Conservation (phyloP, 139 green algal species). For the Coelastrella sp. region DNA sequence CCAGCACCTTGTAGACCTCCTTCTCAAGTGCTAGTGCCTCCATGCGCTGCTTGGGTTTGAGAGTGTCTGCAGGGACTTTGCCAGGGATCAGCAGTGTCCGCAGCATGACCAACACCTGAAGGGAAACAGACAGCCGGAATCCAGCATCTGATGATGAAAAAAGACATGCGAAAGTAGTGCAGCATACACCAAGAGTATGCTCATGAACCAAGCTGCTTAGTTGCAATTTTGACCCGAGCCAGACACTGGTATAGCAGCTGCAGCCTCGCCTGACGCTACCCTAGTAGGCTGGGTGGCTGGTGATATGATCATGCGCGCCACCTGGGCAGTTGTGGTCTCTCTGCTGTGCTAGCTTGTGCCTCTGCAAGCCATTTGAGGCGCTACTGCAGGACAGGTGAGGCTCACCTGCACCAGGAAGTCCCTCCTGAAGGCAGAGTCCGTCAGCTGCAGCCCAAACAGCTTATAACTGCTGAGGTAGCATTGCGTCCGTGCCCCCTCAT, state of each 20-base stretch:
- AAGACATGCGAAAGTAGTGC: no score
- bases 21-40: conserved; percentile 30
- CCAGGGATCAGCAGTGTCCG: conserved; percentile 27
- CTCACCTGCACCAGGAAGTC: conserved; percentile 78
- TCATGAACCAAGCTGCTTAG: no score
- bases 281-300: not conserved
- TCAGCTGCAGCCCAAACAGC: conserved; percentile 83
- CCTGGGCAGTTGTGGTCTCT: no score
- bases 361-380: no score
- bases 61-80: conserved; percentile 25
- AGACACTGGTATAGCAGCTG: not conserved
- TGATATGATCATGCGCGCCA: no score
- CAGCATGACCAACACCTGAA: conserved; percentile 30
- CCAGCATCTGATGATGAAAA: not conserved
- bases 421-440: conserved; percentile 81
- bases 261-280: not conserved
- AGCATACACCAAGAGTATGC: no score
- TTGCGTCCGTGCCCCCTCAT: conserved; percentile 15
- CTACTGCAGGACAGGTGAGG: no score
- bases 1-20: conserved; percentile 61
- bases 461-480: conserved; percentile 85
- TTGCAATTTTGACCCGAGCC: no score
- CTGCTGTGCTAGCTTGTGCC: no score
- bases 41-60: conserved; percentile 33
- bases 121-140: not conserved